Percentiles rank a stretch among this genome's conserved stretches.
Evolutionary conservation across 2,329 filamentous ascomycete genomes (phyloP).

Genomic region (Myrmaecium sp.): DNA sequence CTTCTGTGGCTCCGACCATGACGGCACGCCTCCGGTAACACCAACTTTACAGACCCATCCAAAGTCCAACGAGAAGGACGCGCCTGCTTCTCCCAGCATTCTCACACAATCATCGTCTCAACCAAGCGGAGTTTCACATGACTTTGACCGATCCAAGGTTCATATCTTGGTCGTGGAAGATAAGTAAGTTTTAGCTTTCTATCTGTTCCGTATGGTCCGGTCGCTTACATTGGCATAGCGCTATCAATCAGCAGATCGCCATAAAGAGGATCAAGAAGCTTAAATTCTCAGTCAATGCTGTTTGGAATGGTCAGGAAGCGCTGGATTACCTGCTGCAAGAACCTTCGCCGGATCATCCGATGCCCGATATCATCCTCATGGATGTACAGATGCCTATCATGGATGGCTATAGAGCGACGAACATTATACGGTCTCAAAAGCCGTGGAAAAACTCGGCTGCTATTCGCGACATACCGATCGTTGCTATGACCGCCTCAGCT

Average conservation of each 20-base stretch:
- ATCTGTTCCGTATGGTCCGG: neutral
- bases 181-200: constrained; percentile 36
- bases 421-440: constrained; percentile 49
- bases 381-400: constrained; percentile 53
- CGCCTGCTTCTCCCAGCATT: neutral
- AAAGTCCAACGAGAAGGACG: constrained; percentile 6
- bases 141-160: constrained; percentile 38
- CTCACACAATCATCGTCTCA: constrained; percentile 6
- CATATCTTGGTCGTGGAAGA: constrained; percentile 69
- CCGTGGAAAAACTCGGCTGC: constrained; percentile 43
- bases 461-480: constrained; percentile 48
- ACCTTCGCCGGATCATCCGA: constrained; percentile 32
- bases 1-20: constrained; percentile 47
- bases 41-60: constrained; percentile 10
- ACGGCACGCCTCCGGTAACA: constrained; percentile 26
- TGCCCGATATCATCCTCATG: constrained; percentile 63
- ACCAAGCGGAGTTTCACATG: constrained; percentile 14
- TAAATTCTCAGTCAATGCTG: constrained; percentile 52
- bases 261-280: constrained; percentile 58
- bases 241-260: constrained; percentile 60
- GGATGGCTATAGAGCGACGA: constrained; percentile 63
- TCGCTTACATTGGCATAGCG: constrained; percentile 10
- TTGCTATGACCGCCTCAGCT: constrained; percentile 68
- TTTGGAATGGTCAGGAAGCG: constrained; percentile 66
- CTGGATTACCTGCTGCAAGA: constrained; percentile 49